phyloP scores from a whole-genome alignment of 106 monocot species.

The Acorus calamus region DNA sequence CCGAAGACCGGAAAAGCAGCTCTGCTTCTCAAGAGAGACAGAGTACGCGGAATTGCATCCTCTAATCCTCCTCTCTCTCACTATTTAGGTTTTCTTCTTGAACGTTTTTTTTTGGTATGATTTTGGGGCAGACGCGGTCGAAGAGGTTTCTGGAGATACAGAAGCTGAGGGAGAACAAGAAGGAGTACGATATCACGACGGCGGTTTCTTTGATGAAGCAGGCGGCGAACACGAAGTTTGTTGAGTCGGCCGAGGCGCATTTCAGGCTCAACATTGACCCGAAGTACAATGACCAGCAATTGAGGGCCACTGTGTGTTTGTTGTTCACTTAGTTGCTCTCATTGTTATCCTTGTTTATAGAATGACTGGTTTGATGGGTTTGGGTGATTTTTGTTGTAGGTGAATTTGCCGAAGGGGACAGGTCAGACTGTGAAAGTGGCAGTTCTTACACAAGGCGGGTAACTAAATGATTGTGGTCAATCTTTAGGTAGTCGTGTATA shows the following conservation, averaged over 20 bases:
- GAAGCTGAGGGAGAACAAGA: constrained; percentile 85
- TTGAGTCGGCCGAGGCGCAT: constrained; percentile 90
- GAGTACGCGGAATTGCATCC: constrained; percentile 22
- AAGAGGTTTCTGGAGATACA: constrained; percentile 95
- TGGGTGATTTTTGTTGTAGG: constrained; percentile 30
- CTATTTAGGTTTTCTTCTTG: too few relatives aligned
- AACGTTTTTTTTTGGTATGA: too few relatives aligned
- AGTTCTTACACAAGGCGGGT: constrained; percentile 83
- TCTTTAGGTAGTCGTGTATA: neutral
- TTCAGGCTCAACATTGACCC: constrained; percentile 93
- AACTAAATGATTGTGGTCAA: neutral
- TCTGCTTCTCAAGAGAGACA: constrained; percentile 73
- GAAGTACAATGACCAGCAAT: constrained; percentile 95
- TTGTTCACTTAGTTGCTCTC: neutral
- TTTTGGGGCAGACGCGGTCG: constrained; percentile 47
- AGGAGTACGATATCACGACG: constrained; percentile 67
- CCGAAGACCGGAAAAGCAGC: constrained; percentile 83
- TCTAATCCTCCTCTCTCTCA: too few relatives aligned
- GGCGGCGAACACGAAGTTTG: constrained; percentile 62
- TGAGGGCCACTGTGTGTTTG: constrained; percentile 66
- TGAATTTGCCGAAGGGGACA: constrained; percentile 95
- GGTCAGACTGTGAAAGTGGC: constrained; percentile 90
- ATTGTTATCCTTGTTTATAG: neutral
- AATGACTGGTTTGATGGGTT: too few relatives aligned
- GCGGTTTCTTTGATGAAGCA: constrained; percentile 61